phyloP scores from a whole-genome alignment of 225 moss, liverwort and hornwort genomes.

The Marchantia paleacea region DNA sequence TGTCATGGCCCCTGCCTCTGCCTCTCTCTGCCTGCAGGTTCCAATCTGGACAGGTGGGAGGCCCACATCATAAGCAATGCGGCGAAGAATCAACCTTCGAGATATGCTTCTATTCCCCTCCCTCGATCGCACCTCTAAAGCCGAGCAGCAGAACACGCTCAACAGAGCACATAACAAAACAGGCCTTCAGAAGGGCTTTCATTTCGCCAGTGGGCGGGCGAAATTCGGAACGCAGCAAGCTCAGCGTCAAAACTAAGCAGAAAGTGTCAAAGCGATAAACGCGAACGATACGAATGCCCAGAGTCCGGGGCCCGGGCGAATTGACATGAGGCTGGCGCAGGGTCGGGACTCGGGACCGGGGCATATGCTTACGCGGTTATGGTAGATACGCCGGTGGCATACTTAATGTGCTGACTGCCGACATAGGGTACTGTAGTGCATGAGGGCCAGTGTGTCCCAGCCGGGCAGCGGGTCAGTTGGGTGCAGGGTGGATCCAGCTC shows the following conservation, averaged over 20 bases:
- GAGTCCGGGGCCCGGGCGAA: neutral
- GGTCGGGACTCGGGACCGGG: neutral
- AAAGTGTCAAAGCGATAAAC: neutral
- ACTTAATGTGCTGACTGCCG: constrained; percentile 1
- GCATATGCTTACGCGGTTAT: neutral
- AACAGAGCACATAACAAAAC: neutral
- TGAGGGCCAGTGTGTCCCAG: constrained; percentile 5
- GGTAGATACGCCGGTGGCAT: neutral
- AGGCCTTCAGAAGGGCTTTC: too few relatives aligned
- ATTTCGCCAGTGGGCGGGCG: too few relatives aligned
- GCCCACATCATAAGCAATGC: neutral
- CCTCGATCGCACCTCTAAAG: neutral
- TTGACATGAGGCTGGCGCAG: constrained; percentile 3
- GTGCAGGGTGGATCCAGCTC: neutral
- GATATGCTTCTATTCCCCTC: neutral
- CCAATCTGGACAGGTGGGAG: constrained; percentile 2
- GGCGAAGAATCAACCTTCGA: neutral
- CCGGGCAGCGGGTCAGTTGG: neutral
- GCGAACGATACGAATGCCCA: neutral
- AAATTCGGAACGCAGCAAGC: neutral
- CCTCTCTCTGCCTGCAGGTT: neutral
- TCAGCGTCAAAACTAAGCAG: neutral
- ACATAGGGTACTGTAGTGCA: constrained; percentile 1
- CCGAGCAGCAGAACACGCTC: too few relatives aligned
- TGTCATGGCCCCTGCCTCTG: neutral